phyloP scores from a whole-genome alignment of 2,329 filamentous ascomycete genomes.

The Alternaria consortialis region DNA sequence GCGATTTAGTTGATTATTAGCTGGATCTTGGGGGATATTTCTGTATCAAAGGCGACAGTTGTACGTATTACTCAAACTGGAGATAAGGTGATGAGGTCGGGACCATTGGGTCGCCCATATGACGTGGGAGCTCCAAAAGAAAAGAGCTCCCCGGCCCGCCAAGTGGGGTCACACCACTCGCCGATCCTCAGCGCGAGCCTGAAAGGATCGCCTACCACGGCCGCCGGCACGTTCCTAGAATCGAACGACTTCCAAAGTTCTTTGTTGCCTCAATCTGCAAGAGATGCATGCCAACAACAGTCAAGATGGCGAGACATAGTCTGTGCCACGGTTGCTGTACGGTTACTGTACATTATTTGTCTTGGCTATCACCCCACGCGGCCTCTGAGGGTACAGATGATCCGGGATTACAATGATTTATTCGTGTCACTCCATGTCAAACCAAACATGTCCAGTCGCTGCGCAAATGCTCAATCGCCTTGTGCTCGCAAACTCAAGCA shows the following conservation, averaged over 20 bases:
- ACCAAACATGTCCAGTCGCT: background rate
- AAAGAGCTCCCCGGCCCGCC: constrained; percentile 24
- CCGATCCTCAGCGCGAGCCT: constrained; percentile 8
- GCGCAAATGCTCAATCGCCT: background rate
- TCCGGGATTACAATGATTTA: background rate
- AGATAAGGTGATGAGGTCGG: constrained; percentile 21
- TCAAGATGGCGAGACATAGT: background rate
- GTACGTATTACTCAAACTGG: constrained; percentile 1
- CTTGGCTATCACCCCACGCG: constrained; percentile 4
- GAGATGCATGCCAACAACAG: background rate
- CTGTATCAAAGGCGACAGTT: background rate
- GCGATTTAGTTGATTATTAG: background rate
- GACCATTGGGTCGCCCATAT: constrained; percentile 17
- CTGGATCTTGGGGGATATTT: background rate
- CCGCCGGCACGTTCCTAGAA: background rate
- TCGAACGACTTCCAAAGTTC: background rate
- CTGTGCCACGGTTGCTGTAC: background rate
- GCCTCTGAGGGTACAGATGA: background rate
- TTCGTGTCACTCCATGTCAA: constrained; percentile 10
- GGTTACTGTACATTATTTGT: background rate
- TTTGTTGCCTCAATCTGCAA: background rate
- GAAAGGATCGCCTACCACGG: constrained; percentile 1
- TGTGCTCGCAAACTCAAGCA: background rate
- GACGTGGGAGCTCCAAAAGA: constrained; percentile 29
- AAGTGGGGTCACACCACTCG: constrained; percentile 28